Evolutionary conservation across 2,329 filamentous ascomycete genomes (phyloP).

Genomic region (Rutstroemia sp.): DNA sequence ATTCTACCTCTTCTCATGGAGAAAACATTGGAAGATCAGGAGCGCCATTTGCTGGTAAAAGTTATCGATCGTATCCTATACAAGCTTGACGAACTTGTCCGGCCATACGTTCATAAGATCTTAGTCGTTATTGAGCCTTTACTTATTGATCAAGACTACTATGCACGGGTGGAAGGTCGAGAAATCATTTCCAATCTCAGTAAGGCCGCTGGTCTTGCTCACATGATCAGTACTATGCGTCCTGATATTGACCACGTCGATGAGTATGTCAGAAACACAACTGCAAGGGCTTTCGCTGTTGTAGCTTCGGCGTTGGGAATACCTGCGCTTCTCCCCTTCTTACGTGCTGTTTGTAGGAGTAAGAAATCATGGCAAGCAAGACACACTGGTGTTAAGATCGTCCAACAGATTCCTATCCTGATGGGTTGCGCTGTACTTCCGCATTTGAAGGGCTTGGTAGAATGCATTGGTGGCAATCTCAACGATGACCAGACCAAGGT

Average conservation of each 20-base stretch:
- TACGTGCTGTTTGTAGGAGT: conserved; percentile 90
- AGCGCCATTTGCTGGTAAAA: conserved; percentile 96
- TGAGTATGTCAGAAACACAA: conserved; percentile 97
- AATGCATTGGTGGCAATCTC: conserved; percentile 91
- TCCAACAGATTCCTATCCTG: conserved; percentile 96
- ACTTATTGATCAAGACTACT: conserved; percentile 98
- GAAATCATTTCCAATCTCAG: conserved; percentile 98
- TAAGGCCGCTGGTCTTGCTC: conserved; percentile 92
- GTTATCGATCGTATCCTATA: conserved; percentile 98
- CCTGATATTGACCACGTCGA: conserved; percentile 98
- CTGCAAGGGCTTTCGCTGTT: conserved; percentile 91
- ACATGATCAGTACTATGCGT: conserved; percentile 99
- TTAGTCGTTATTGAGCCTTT: conserved; percentile 98
- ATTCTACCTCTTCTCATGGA: conserved; percentile 97
- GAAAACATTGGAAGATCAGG: conserved; percentile 94
- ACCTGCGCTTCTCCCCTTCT: conserved; percentile 86
- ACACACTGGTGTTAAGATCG: conserved; percentile 97
- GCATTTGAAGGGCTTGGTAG: conserved; percentile 90
- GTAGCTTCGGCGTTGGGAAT: conserved; percentile 95
- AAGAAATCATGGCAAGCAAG: conserved; percentile 99
- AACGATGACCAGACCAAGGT: conserved; percentile 99
- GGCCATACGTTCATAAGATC: conserved; percentile 97
- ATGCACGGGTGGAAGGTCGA: conserved; percentile 93
- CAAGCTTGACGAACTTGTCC: conserved; percentile 93
- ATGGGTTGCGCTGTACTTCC: conserved; percentile 97